Percentiles rank a stretch among this genome's conserved stretches.
Conservation (phyloP, 306 rosid species). For the Acacia confusa region DNA sequence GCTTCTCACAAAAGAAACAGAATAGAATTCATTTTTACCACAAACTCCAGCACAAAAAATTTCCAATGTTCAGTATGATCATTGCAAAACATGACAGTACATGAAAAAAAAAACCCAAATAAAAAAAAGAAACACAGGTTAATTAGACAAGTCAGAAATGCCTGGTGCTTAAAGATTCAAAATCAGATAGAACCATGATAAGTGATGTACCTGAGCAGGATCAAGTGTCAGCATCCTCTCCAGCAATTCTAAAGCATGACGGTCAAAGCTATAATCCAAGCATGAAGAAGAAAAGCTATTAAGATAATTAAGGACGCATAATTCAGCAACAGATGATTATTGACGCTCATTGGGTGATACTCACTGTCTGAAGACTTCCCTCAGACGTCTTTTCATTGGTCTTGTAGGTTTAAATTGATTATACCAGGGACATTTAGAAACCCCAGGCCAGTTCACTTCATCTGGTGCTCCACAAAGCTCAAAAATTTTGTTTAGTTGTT, state of each 20-base stretch:
- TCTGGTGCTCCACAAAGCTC: constrained; percentile 82
- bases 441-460: constrained; percentile 75
- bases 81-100: not conserved
- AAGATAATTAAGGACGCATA: not conserved
- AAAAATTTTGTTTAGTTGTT: constrained; percentile 66
- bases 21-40: not conserved
- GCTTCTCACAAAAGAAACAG: not conserved
- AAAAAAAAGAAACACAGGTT: not conserved
- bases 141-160: not conserved
- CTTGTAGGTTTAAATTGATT: constrained; percentile 68
- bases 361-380: constrained; percentile 65
- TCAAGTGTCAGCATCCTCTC: constrained; percentile 69
- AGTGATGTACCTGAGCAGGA: constrained; percentile 57
- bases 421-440: constrained; percentile 61
- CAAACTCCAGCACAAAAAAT: not conserved
- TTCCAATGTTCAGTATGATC: not conserved
- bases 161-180: not conserved
- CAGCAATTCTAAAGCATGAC: constrained; percentile 70
- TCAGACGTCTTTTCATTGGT: constrained; percentile 61
- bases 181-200: not conserved
- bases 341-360: constrained; percentile 28
- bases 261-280: constrained; percentile 51
- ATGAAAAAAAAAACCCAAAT: not conserved
- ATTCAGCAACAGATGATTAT: not conserved
- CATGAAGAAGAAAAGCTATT: constrained; percentile 1